Percentiles rank a stretch among this genome's conserved stretches.
Evolutionary conservation across 2,329 filamentous ascomycete species (phyloP).

Genomic region (Ophiosphaerella herpotricha): DNA sequence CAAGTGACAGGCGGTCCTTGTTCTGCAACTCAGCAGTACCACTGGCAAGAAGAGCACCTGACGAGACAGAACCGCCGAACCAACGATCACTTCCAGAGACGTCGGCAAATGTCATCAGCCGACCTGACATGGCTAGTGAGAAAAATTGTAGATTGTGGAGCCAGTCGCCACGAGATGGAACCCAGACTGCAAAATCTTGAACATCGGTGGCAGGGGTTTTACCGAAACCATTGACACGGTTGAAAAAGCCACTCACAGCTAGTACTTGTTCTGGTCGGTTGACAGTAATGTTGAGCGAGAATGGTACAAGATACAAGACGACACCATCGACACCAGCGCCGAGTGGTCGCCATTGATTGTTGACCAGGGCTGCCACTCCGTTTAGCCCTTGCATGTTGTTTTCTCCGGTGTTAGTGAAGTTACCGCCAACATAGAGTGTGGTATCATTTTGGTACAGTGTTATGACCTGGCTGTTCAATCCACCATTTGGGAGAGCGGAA

Average conservation of each 20-base stretch:
- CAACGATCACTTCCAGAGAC: constrained; percentile 65
- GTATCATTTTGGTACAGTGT: constrained; percentile 70
- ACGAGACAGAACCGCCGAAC: constrained; percentile 82
- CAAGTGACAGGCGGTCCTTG: constrained; percentile 36
- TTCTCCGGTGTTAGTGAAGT: constrained; percentile 75
- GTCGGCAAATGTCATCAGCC: constrained; percentile 72
- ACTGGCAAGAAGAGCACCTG: constrained; percentile 72
- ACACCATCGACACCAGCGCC: constrained; percentile 84
- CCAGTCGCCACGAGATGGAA: constrained; percentile 85
- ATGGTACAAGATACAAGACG: constrained; percentile 74
- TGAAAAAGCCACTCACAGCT: constrained; percentile 80
- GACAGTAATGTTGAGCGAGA: constrained; percentile 77
- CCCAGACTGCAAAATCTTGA: constrained; percentile 86
- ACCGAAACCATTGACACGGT: constrained; percentile 70
- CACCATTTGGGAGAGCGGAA: constrained; percentile 67
- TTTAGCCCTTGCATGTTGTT: constrained; percentile 67
- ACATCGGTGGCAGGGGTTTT: constrained; percentile 65
- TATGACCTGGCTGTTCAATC: constrained; percentile 79
- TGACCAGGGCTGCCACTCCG: constrained; percentile 74
- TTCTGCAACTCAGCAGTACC: constrained; percentile 70
- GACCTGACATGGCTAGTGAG: constrained; percentile 70
- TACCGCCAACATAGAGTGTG: constrained; percentile 74
- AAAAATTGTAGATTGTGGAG: constrained; percentile 72
- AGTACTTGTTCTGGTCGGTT: constrained; percentile 73
- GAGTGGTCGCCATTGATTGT: constrained; percentile 74